A percentile compares a stretch with the other conserved stretches of the same genome.
Evolutionary conservation across 2,329 filamentous ascomycete species (phyloP).

Genomic region (Diaporthe nobilis): DNA sequence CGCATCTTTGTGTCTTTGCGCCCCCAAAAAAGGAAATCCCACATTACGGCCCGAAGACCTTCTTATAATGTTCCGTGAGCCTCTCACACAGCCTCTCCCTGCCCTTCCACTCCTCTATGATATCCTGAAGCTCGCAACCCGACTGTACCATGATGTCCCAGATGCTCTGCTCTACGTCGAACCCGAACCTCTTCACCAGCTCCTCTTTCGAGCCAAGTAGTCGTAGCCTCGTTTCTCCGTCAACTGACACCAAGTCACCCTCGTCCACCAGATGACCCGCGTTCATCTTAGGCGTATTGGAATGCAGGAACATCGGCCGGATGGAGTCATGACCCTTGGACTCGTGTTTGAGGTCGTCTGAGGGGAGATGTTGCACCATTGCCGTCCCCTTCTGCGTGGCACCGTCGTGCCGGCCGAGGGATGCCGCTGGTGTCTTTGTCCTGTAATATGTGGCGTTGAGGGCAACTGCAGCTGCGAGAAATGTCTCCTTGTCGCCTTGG

Average conservation of each 20-base stretch:
- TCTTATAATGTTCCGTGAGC: constrained; percentile 55
- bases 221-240: constrained; percentile 45
- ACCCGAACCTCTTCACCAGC: constrained; percentile 47
- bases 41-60: constrained; percentile 54
- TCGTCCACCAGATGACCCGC: constrained; percentile 46
- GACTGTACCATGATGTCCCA: constrained; percentile 51
- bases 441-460: constrained; percentile 57
- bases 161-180: constrained; percentile 52
- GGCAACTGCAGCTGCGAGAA: constrained; percentile 59
- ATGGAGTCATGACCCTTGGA: constrained; percentile 31
- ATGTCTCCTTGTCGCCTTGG: constrained; percentile 65
- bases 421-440: constrained; percentile 51
- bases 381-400: constrained; percentile 45
- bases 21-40: background rate
- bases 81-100: constrained; percentile 49
- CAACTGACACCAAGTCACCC: constrained; percentile 42
- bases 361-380: constrained; percentile 52
- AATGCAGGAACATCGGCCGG: constrained; percentile 53
- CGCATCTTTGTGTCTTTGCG: background rate
- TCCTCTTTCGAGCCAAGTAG: constrained; percentile 49
- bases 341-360: constrained; percentile 47
- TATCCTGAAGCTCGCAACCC: constrained; percentile 47
- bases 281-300: constrained; percentile 56
- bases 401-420: constrained; percentile 52
- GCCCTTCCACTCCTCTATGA: constrained; percentile 41